These are phyloP conservation scores for Isabelozyma pseudorhagii DNA, from an alignment of 805 yeast genomes.

Conservation along the genomic window DNA sequence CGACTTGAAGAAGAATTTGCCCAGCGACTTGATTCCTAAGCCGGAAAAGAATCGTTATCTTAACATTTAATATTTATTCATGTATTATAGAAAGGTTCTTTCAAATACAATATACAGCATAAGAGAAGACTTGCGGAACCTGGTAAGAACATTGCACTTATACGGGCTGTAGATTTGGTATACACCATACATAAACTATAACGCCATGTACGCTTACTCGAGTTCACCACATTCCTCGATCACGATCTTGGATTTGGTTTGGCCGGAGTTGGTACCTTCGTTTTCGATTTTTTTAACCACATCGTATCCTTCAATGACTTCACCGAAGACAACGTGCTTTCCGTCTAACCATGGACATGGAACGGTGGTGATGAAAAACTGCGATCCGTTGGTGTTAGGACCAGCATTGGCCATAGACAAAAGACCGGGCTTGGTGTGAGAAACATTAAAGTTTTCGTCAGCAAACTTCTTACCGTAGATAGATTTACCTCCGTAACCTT, in stretches of 20 bases:
- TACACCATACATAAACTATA: no score
- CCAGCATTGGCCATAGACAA: constrained; percentile 98
- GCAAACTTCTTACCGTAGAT: constrained; percentile 68
- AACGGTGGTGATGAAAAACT: constrained; percentile 92
- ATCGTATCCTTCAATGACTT: constrained; percentile 78
- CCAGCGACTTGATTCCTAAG: constrained; percentile 36
- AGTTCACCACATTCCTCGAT: constrained; percentile 56
- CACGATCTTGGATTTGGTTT: constrained; percentile 45
- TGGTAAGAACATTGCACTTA: no score
- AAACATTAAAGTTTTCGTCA: constrained; percentile 73
- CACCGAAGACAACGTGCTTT: constrained; percentile 92
- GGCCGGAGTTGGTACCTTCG: constrained; percentile 49
- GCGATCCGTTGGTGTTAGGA: constrained; percentile 97
- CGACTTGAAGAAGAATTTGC: constrained; percentile 50
- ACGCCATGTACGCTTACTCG: not conserved
- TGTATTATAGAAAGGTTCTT: not conserved
- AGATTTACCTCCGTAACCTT: constrained; percentile 46
- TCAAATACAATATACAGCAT: constrained; percentile 1
- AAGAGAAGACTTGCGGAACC: not conserved
- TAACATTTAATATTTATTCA: constrained; percentile 22
- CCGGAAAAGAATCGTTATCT: constrained; percentile 29
- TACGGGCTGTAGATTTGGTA: no score
- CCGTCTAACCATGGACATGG: constrained; percentile 89
- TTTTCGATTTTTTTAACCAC: constrained; percentile 81
- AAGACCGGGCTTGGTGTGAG: constrained; percentile 76